Conservation (phyloP, 306 rosid species). For the Cucurbita moschata region DNA sequence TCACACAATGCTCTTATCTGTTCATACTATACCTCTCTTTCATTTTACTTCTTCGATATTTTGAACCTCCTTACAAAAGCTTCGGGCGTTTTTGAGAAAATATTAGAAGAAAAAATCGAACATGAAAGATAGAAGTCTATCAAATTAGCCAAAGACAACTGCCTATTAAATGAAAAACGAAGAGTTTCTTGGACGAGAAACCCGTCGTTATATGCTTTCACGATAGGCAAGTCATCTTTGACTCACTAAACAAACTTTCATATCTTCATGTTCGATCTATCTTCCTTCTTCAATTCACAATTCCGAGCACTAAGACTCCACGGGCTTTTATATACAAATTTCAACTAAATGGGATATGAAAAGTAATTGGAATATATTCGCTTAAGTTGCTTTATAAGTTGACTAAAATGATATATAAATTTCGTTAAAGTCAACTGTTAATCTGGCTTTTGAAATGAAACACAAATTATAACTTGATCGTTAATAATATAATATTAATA, state of each 20-base stretch:
- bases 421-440: neutral
- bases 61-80: neutral
- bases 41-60: neutral
- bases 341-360: neutral
- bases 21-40: slow-evolving; percentile 1
- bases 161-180: too few relatives aligned
- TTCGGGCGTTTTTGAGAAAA: too few relatives aligned
- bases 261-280: neutral
- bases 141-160: too few relatives aligned
- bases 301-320: neutral
- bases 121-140: too few relatives aligned
- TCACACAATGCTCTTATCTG: neutral
- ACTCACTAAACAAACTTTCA: slow-evolving; percentile 9
- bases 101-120: too few relatives aligned
- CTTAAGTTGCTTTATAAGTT: neutral
- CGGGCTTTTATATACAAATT: neutral
- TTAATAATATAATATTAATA: too few relatives aligned
- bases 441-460: too few relatives aligned
- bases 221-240: slow-evolving; percentile 24
- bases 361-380: neutral
- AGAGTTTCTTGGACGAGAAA: too few relatives aligned
- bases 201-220: too few relatives aligned
- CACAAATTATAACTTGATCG: too few relatives aligned
- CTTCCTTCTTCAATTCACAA: neutral
- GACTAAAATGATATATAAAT: neutral